Conservation (phyloP, 768 basidiomycete genomes). For the Russula ochroleuca region DNA sequence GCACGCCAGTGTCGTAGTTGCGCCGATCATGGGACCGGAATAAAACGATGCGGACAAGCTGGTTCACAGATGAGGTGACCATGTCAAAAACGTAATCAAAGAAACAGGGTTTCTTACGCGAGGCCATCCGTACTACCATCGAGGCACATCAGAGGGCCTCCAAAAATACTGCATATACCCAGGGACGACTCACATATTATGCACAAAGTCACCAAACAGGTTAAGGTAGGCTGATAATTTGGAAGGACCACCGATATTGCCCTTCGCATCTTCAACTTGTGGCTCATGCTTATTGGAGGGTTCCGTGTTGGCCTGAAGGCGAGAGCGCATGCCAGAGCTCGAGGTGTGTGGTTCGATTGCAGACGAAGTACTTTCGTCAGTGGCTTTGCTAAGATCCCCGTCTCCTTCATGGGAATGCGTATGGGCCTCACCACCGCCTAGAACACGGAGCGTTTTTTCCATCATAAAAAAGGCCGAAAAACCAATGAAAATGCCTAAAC, state of each 20-base stretch:
- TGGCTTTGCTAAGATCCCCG: slow-evolving; percentile 32
- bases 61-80: slow-evolving; percentile 11
- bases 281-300: slow-evolving; percentile 30
- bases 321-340: slow-evolving; percentile 45
- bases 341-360: slow-evolving; percentile 42
- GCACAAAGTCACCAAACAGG: slow-evolving; percentile 89
- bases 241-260: slow-evolving; percentile 51
- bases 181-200: slow-evolving; percentile 68
- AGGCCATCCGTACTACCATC: slow-evolving; percentile 81
- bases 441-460: slow-evolving; percentile 85
- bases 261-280: slow-evolving; percentile 28
- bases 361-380: slow-evolving; percentile 40
- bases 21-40: slow-evolving; percentile 89
- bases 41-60: slow-evolving; percentile 98
- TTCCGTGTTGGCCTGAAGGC: slow-evolving; percentile 26
- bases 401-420: slow-evolving; percentile 57
- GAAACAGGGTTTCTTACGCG: slow-evolving; percentile 51
- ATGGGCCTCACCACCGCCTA: slow-evolving; percentile 59
- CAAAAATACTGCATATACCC: slow-evolving; percentile 15
- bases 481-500: slow-evolving; percentile 77
- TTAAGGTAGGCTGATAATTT: slow-evolving; percentile 91
- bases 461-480: slow-evolving; percentile 91
- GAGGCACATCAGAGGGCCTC: slow-evolving; percentile 27
- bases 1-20: slow-evolving; percentile 91
- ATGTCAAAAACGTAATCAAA: slow-evolving; percentile 23